A percentile compares a stretch with the other conserved stretches of the same genome.
phyloP scores from a whole-genome alignment of 139 green algal genomes.

The Coccomyxa sp. region DNA sequence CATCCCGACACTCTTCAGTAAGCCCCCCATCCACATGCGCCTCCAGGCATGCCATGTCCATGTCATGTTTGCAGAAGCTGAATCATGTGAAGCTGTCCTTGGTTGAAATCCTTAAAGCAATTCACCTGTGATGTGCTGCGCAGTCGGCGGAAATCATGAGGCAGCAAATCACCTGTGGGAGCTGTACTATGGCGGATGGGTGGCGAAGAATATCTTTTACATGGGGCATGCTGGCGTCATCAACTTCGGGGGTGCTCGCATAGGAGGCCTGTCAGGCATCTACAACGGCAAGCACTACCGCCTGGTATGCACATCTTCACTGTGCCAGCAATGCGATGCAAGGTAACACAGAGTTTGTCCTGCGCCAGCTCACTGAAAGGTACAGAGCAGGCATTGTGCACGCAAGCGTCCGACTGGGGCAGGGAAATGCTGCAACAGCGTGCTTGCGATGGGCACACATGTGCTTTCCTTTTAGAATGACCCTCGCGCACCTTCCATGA shows the following conservation, averaged over 20 bases:
- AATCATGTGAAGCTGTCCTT: no score
- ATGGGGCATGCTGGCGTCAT: conserved; percentile 87
- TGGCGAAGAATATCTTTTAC: conserved; percentile 94
- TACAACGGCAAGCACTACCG: conserved; percentile 76
- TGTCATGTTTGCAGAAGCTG: no score
- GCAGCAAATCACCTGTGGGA: conserved; percentile 93
- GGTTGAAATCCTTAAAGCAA: no score
- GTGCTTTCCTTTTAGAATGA: no score
- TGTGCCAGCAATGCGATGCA: neutral
- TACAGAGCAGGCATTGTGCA: no score
- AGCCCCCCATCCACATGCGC: conserved; percentile 18
- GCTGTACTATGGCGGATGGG: conserved; percentile 95
- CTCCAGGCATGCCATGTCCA: no score
- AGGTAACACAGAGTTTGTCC: neutral
- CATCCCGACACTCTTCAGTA: conserved; percentile 92
- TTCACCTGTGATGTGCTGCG: neutral
- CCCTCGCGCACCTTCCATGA: no score
- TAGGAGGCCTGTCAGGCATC: conserved; percentile 93
- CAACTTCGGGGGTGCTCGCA: conserved; percentile 88
- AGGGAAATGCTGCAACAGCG: no score
- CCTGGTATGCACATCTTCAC: conserved; percentile 19
- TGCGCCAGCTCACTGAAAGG: neutral
- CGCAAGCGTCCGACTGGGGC: no score
- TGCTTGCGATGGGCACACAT: no score
- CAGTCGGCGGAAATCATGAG: conserved; percentile 98